Base-by-base conservation (phyloP, 345 rosid species). In the Populus deltoides region DNA sequence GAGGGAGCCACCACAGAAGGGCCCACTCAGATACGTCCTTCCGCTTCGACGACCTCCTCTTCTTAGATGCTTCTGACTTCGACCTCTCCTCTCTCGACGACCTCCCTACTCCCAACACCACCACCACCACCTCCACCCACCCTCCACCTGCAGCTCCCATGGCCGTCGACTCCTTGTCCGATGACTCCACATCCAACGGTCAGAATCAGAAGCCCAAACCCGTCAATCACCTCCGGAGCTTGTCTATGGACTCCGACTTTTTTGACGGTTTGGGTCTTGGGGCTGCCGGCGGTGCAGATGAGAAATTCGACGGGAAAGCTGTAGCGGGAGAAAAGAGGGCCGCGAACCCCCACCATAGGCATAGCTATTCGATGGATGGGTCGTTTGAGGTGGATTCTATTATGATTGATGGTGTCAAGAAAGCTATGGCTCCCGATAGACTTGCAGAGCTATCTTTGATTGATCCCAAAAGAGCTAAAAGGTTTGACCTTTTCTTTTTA, bases 401-500 rank as follows among this genome's bases (percentile, higher is more conserved):
- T 73, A 70, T 87, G 74, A 83, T 77, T 33, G 97, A 92, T 70
- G 90, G 86, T 51, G 73, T 78, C 24, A 93, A 95, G 92, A 95
- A 95, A 86, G 87, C 94, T 70, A 87, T 91, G 92, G 96, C 85
- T 75, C 90, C 92, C 79, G 98, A 93, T 18, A 90, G 86, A 77
- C 87, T 95, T 33, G 94, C 97, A 39, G 99, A 95, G 81, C 93
- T 95, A 39, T 89, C 98, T 70, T 86, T 92, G 79, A 89, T 95
- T 71, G 99, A 95, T 88, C 99, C 99, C 76, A 93, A 90, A 82
- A 86, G 99, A 86, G 99, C 99, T 77, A 95, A 93, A 87, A 86
- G 99, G 99, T 95, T 5, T 17, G 5, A 1, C 38, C 24, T 74
- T 25, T 71, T 49, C 11, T 29, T 41, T 68, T 38, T 22, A 43